Evolutionary conservation across 2,329 filamentous ascomycete species (phyloP), one percentile per base, ranked within the genome.

Genomic region (Endothia cerciana): DNA sequence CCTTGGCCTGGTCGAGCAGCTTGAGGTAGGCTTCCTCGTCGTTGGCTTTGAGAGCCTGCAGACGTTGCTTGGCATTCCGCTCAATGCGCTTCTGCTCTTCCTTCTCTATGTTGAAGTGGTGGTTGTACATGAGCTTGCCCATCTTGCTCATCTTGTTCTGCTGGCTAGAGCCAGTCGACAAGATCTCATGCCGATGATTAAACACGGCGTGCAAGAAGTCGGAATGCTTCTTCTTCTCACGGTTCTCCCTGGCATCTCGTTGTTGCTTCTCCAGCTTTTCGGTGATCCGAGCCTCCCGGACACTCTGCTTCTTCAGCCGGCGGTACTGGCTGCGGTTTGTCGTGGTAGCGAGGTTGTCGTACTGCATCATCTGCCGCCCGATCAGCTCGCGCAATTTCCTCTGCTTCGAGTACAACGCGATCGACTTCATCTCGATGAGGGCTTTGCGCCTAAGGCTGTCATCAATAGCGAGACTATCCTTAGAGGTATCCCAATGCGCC

Each of bases 231-330:
- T 97, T 95, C 88, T 97, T 97, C 81, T 99, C 95, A 69, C 96
- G 92, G 71, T 91, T 92, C 81, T 98, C 94, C 66, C 95, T 91
- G 51, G 94, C 94, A 77, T 98, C 94, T 65, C 95, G 92, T 77
- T 99, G 95, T 77, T 99, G 94, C 81, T 98, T 98, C 86, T 99
- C 95, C 1, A 99, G 88, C 79, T 97, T 99, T 85, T 99, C 95
- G 0, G 95, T 99, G 71, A 99, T 96, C 65, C 94, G 91, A 65
- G 95, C 95, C 80, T 99, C 95, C 43, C 94, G 90, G 60, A 98
- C 85, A 60, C 91, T 97, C 78, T 97, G 94, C 82, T 97, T 98
- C 89, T 99, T 99, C 83, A 95, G 91, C 60, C 95, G 90, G 43
- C 95, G 91, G 77, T 97, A 97, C 73, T 90, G 87, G 62, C 91